A percentile compares a stretch with the other conserved stretches of the same genome.
Conservation (phyloP, 2,329 filamentous ascomycete species). For the Cytospora leucostoma region DNA sequence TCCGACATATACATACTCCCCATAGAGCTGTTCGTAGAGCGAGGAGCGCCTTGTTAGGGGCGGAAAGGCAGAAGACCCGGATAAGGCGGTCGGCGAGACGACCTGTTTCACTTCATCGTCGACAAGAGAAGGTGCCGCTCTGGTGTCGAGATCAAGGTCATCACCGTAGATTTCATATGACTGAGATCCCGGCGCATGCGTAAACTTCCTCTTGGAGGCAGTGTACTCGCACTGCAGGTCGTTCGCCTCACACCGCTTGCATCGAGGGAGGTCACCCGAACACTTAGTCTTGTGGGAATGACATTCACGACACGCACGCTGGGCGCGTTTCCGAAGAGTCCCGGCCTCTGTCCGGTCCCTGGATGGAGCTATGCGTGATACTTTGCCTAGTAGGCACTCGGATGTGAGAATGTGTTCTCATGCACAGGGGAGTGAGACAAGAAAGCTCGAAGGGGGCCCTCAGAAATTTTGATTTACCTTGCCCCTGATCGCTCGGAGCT, state of each 20-base stretch:
- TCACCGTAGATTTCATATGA: constrained; percentile 9
- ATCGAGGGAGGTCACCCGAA: constrained; percentile 44
- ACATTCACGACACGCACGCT: constrained; percentile 45
- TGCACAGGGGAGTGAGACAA: neutral
- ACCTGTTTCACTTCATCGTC: constrained; percentile 8
- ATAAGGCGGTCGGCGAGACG: constrained; percentile 6
- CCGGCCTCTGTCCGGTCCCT: constrained; percentile 46
- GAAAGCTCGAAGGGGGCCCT: constrained; percentile 3
- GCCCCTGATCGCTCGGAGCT: constrained; percentile 7
- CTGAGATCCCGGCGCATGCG: constrained; percentile 34
- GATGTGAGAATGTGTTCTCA: neutral
- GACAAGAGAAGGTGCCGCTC: neutral
- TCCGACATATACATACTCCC: constrained; percentile 16
- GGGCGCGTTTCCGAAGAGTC: constrained; percentile 44
- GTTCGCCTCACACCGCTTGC: constrained; percentile 41
- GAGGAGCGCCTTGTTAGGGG: constrained; percentile 11
- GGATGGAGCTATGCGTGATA: constrained; percentile 43
- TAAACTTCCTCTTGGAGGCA: constrained; percentile 42
- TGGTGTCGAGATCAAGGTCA: constrained; percentile 2
- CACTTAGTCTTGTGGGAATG: constrained; percentile 48
- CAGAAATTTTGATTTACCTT: constrained; percentile 17
- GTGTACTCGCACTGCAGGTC: constrained; percentile 44
- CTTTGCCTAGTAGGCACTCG: constrained; percentile 32
- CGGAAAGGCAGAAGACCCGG: constrained; percentile 15
- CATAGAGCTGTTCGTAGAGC: neutral